phyloP scores from a whole-genome alignment of 768 basidiomycete genomes.

The Boletus eberwhitei region DNA sequence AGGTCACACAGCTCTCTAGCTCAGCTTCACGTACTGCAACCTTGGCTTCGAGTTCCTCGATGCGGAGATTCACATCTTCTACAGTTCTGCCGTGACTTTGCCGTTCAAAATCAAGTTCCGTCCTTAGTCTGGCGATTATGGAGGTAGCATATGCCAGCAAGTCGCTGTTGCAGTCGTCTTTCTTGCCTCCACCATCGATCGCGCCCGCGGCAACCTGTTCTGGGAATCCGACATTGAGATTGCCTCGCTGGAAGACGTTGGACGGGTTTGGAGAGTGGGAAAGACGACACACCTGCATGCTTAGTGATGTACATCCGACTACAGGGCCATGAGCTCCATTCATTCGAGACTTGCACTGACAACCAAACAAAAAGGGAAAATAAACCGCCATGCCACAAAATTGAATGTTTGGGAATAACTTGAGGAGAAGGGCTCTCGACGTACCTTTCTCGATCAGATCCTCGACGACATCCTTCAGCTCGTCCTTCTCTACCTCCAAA shows the following conservation, averaged over 20 bases:
- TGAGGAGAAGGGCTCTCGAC: conserved; percentile 13
- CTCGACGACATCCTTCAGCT: conserved; percentile 51
- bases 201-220: conserved; percentile 12
- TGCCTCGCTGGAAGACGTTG: conserved; percentile 13
- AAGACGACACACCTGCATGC: conserved; percentile 41
- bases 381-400: background rate
- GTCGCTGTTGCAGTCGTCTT: conserved; percentile 21
- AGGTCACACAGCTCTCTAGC: conserved; percentile 39
- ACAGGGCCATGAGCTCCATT: conserved; percentile 46
- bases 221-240: conserved; percentile 22
- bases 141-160: conserved; percentile 41
- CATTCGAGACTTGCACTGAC: conserved; percentile 44
- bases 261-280: conserved; percentile 3
- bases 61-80: conserved; percentile 38
- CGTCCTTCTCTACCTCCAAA: conserved; percentile 48
- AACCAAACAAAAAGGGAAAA: background rate
- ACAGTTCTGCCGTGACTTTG: conserved; percentile 39
- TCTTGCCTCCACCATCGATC: background rate
- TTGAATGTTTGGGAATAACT: background rate
- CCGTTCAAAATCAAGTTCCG: conserved; percentile 44
- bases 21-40: conserved; percentile 57
- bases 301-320: conserved; percentile 40
- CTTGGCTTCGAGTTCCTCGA: conserved; percentile 48
- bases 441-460: conserved; percentile 59
- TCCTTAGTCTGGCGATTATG: conserved; percentile 42